Evolutionary conservation across 2,329 filamentous ascomycete species (phyloP).

Genomic region (Rhytidhysteron rufulum): DNA sequence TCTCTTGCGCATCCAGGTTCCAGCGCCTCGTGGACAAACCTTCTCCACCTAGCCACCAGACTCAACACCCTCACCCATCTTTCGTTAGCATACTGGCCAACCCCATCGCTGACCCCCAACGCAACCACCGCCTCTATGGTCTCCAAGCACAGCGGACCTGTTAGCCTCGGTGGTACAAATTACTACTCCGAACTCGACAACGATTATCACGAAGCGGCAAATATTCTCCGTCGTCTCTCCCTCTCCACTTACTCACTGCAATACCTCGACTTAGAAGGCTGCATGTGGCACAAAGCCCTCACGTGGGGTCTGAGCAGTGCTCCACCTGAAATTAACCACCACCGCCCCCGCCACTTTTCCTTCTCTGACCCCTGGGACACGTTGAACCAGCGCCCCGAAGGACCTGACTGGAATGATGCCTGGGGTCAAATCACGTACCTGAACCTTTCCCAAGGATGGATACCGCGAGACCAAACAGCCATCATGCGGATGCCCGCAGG

Average conservation of each 20-base stretch:
- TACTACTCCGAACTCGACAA: conserved; percentile 52
- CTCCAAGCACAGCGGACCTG: conserved; percentile 36
- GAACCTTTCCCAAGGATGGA: conserved; percentile 43
- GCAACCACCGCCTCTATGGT: conserved; percentile 44
- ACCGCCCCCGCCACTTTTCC: neutral
- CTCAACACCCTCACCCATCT: conserved; percentile 58
- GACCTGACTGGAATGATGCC: conserved; percentile 37
- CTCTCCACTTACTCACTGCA: conserved; percentile 54
- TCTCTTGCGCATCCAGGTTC: conserved; percentile 53
- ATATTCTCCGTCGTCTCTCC: conserved; percentile 54
- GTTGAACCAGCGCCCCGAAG: conserved; percentile 8
- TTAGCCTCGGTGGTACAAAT: conserved; percentile 50
- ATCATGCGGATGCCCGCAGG: conserved; percentile 34
- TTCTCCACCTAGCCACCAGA: conserved; percentile 51
- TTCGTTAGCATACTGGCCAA: conserved; percentile 60
- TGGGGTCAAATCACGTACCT: conserved; percentile 44
- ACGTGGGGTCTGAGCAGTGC: conserved; percentile 30
- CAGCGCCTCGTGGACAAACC: conserved; percentile 51
- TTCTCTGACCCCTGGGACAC: conserved; percentile 10
- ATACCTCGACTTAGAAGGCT: conserved; percentile 62
- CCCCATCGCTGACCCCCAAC: conserved; percentile 55
- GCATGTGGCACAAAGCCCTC: conserved; percentile 54
- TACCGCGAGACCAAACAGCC: conserved; percentile 28
- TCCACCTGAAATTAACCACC: too few species aligned
- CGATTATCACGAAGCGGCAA: conserved; percentile 54